Conservation (phyloP, 371 early-diverging fungal species). For the Mucor irregularis region DNA sequence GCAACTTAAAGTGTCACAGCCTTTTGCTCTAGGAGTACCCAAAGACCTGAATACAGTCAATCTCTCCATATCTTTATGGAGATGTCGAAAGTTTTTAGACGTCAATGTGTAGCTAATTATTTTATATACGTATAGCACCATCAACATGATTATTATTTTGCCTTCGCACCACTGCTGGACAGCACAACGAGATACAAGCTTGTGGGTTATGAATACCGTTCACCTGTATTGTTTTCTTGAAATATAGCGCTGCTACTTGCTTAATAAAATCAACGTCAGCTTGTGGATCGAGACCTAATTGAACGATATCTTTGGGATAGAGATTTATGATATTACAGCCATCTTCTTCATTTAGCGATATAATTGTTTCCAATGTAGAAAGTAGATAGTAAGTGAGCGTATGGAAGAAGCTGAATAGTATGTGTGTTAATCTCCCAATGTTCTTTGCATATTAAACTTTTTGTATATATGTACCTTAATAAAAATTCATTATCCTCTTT, state of each 20-base stretch:
- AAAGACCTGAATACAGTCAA: slow-evolving; percentile 10
- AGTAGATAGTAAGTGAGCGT: slow-evolving; percentile 34
- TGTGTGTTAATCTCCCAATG: neutral
- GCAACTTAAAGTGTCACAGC: neutral
- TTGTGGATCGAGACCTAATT: slow-evolving; percentile 47
- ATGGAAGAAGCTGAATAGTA: slow-evolving; percentile 42
- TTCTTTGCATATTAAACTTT: neutral
- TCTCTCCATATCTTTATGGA: slow-evolving; percentile 18
- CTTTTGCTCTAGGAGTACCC: slow-evolving; percentile 14
- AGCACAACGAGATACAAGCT: neutral
- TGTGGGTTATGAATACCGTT: slow-evolving; percentile 14
- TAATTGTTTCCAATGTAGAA: slow-evolving; percentile 25
- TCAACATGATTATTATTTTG: neutral
- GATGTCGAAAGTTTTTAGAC: slow-evolving; percentile 8
- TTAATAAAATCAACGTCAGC: slow-evolving; percentile 41
- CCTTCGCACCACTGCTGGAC: neutral
- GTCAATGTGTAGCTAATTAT: neutral
- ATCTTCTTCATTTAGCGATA: slow-evolving; percentile 28
- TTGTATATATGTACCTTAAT: neutral
- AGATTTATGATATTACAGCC: slow-evolving; percentile 19
- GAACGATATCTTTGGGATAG: slow-evolving; percentile 42
- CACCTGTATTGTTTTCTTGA: slow-evolving; percentile 34
- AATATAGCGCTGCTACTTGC: slow-evolving; percentile 45
- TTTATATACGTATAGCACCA: slow-evolving; percentile 6
- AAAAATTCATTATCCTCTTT: slow-evolving; percentile 3